Evolutionary conservation across 148 eudicot species (phyloP).

Genomic region (Diospyros lotus): DNA sequence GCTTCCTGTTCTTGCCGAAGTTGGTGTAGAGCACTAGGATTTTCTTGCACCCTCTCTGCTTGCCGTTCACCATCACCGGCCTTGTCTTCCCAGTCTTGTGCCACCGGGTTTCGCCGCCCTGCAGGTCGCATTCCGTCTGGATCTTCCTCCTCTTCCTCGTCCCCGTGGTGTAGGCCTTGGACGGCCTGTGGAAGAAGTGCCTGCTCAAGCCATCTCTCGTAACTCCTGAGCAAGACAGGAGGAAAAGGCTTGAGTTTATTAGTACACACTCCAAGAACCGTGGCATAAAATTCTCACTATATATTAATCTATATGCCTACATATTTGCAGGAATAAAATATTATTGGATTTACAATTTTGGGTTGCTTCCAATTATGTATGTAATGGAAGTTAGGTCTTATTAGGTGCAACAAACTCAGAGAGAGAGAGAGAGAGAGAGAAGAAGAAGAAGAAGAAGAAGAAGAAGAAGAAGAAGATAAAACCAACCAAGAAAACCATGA

Average conservation of each 20-base stretch:
- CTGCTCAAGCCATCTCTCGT: constrained; percentile 92
- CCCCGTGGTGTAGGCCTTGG: constrained; percentile 97
- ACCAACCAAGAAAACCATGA: constrained; percentile 16
- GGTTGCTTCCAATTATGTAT: too few relatives aligned
- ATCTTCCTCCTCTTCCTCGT: constrained; percentile 89
- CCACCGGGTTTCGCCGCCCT: constrained; percentile 97
- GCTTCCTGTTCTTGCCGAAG: constrained; percentile 85
- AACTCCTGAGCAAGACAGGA: constrained; percentile 34
- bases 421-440: constrained; percentile 27
- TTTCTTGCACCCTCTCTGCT: constrained; percentile 96
- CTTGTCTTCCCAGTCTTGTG: constrained; percentile 95
- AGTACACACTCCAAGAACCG: background rate
- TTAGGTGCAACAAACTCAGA: constrained; percentile 67
- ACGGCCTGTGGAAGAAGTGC: constrained; percentile 98
- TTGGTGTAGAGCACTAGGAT: constrained; percentile 84
- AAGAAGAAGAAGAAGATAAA: constrained; percentile 9
- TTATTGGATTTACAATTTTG: too few relatives aligned
- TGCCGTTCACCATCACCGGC: constrained; percentile 79
- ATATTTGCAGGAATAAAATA: too few relatives aligned
- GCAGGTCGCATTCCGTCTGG: constrained; percentile 88
- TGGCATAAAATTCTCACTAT: too few relatives aligned
- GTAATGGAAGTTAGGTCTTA: constrained; percentile 56
- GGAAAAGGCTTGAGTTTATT: background rate
- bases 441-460: constrained; percentile 28
- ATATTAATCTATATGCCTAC: too few relatives aligned